Conservation (phyloP, 768 basidiomycete species). For the Exsudoporus frostii region DNA sequence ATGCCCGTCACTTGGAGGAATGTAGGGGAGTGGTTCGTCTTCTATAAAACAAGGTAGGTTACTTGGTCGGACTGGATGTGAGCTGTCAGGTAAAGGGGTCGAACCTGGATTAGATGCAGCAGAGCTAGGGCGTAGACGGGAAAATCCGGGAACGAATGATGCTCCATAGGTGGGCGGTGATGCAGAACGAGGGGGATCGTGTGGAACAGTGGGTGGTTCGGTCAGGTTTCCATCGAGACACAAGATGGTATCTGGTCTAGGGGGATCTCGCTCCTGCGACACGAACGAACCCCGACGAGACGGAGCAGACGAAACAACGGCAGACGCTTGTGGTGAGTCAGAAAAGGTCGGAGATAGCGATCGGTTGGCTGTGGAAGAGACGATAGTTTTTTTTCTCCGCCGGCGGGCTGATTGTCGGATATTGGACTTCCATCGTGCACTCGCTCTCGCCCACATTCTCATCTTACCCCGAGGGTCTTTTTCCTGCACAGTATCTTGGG, state of each 20-base stretch:
- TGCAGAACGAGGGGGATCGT: slow-evolving; percentile 20
- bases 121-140: slow-evolving; percentile 3
- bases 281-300: slow-evolving; percentile 31
- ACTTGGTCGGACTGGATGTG: slow-evolving; percentile 3
- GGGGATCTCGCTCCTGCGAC: slow-evolving; percentile 6
- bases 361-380: slow-evolving; percentile 4
- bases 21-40: slow-evolving; percentile 28
- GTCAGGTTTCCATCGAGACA: not conserved
- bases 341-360: slow-evolving; percentile 19
- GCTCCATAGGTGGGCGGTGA: slow-evolving; percentile 48
- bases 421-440: slow-evolving; percentile 66
- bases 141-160: slow-evolving; percentile 20
- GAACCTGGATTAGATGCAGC: slow-evolving; percentile 3
- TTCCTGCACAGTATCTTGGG: slow-evolving; percentile 37
- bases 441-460: slow-evolving; percentile 62
- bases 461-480: slow-evolving; percentile 49
- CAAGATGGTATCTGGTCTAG: not conserved
- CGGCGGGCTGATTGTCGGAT: slow-evolving; percentile 59
- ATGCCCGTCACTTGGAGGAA: slow-evolving; percentile 44
- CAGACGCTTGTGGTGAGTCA: slow-evolving; percentile 9
- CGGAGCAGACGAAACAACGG: slow-evolving; percentile 7
- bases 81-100: slow-evolving; percentile 11
- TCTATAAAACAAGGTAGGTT: not conserved
- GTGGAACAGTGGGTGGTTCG: slow-evolving; percentile 1
- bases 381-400: slow-evolving; percentile 35